Base-by-base conservation (phyloP, 495 filamentous ascomycete genomes). In the Diplogelasinospora grovesii region DNA sequence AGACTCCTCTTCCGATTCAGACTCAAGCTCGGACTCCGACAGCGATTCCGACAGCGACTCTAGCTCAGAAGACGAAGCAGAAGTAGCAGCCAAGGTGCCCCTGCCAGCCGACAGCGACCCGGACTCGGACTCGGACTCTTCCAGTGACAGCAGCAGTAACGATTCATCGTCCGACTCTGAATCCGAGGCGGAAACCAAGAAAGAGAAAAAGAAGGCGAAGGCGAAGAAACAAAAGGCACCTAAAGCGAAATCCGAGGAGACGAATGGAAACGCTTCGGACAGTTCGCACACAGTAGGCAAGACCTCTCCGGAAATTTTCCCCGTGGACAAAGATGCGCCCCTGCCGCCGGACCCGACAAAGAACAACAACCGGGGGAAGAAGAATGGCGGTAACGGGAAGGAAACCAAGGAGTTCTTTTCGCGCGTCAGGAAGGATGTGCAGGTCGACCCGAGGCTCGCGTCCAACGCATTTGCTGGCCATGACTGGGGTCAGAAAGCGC, bases 401-500 rank as follows among this genome's bases (percentile, higher is more conserved):
- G 71, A 79, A 51, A 63, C 70, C 23, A 79, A 73, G 30, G 60
- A 68, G 30, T 76, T 74, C 10, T 85, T 85, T 67, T 78, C 74
- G 2, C 76, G 83, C 40, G 78, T 88, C 43, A 62, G 71, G 21
- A 64, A 66, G 39, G 66, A 81, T 48, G 60, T 70, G 29, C 39
- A 64, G 14, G 74, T 84, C 13, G 83, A 89, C 53, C 73, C 75
- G 10, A 60, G 64, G 41, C 56, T 72, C 46, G 59, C 72, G 36
- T 81, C 74, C 55, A 96, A 92, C 65, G 73, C 74, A 4, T 96
- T 89, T 57, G 70, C 83, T 22, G 64, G 78, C 4, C 86, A 95
- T 50, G 86, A 86, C 25, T 99, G 96, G 57, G 89, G 89, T 5
- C 80, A 90, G 37, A 79, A 79, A 37, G 93, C 93, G 23, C 85